These are phyloP conservation scores for Tilletiaria anomala DNA, from an alignment of 1,284 basidiomycete species.

Conservation along the genomic window DNA sequence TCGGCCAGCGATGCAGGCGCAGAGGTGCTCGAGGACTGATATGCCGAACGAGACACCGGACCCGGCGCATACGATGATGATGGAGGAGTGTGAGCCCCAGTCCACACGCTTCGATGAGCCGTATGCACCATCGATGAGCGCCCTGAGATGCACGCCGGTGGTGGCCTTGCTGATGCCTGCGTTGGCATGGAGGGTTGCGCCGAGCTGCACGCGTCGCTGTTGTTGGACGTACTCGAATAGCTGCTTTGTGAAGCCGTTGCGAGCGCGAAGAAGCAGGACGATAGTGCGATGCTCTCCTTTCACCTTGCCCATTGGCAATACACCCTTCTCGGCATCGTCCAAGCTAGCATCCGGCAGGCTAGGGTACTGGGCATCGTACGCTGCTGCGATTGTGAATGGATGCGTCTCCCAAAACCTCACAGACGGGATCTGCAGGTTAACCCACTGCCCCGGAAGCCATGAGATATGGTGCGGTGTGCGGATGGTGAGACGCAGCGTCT, in stretches of 20 bases:
- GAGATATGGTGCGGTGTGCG: slow-evolving; percentile 44
- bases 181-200: too few species aligned
- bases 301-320: slow-evolving; percentile 36
- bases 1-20: slow-evolving; percentile 47
- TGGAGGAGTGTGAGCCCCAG: slow-evolving; percentile 52
- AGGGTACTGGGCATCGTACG: slow-evolving; percentile 47
- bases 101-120: slow-evolving; percentile 56
- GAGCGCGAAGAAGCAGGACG: slow-evolving; percentile 56
- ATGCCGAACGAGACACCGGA: slow-evolving; percentile 65
- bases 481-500: slow-evolving; percentile 59
- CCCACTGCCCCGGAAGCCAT: slow-evolving; percentile 68
- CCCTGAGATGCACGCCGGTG: slow-evolving; percentile 51
- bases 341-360: slow-evolving; percentile 16
- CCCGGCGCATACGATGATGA: slow-evolving; percentile 56
- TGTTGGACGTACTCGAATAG: slow-evolving; percentile 49
- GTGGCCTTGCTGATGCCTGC: slow-evolving; percentile 13
- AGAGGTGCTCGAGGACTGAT: slow-evolving; percentile 57
- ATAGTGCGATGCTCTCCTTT: slow-evolving; percentile 8
- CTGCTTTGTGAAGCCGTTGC: slow-evolving; percentile 60
- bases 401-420: slow-evolving; percentile 58
- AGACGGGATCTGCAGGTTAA: slow-evolving; percentile 58
- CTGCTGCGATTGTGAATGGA: slow-evolving; percentile 64
- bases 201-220: slow-evolving; percentile 20
- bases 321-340: slow-evolving; percentile 9
- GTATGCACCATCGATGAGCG: slow-evolving; percentile 61